Evolutionary conservation across 1,284 basidiomycete genomes (phyloP).

Genomic region (Jaminaea rosea): DNA sequence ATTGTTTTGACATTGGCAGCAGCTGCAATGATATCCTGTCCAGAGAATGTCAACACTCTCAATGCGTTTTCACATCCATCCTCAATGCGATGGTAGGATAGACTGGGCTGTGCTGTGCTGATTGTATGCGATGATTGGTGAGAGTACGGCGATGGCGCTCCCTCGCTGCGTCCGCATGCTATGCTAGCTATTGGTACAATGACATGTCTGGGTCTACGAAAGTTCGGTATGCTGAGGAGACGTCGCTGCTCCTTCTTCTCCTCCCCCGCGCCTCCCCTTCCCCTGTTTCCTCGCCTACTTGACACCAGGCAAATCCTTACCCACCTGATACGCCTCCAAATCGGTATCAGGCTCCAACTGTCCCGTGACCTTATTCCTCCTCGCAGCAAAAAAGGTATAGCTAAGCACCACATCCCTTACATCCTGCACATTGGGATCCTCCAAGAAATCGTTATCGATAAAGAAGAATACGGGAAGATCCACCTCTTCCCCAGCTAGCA

Average conservation of each 20-base stretch:
- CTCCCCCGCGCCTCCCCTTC: too few relatives aligned
- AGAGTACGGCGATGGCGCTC: too few relatives aligned
- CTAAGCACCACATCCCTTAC: conserved; percentile 86
- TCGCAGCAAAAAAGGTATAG: conserved; percentile 87
- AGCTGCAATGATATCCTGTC: too few relatives aligned
- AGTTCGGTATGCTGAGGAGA: neutral
- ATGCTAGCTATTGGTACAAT: too few relatives aligned
- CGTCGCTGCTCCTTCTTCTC: too few relatives aligned
- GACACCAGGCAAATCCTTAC: neutral
- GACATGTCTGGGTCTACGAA: neutral
- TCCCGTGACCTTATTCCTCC: conserved; percentile 45
- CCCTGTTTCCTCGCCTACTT: neutral
- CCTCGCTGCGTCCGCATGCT: too few relatives aligned
- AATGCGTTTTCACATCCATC: too few relatives aligned
- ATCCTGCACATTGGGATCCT: conserved; percentile 75
- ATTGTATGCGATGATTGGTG: too few relatives aligned
- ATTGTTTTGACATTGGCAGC: too few relatives aligned
- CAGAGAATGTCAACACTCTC: too few relatives aligned
- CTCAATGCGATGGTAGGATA: too few relatives aligned
- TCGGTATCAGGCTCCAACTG: conserved; percentile 29
- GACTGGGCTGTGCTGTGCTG: too few relatives aligned
- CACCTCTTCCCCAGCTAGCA: conserved; percentile 89
- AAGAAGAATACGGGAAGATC: conserved; percentile 98
- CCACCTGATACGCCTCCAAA: neutral
- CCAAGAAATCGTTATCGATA: conserved; percentile 89